Base-by-base conservation (phyloP, 805 yeast genomes). In the Saccharomycopsis javanensis region DNA sequence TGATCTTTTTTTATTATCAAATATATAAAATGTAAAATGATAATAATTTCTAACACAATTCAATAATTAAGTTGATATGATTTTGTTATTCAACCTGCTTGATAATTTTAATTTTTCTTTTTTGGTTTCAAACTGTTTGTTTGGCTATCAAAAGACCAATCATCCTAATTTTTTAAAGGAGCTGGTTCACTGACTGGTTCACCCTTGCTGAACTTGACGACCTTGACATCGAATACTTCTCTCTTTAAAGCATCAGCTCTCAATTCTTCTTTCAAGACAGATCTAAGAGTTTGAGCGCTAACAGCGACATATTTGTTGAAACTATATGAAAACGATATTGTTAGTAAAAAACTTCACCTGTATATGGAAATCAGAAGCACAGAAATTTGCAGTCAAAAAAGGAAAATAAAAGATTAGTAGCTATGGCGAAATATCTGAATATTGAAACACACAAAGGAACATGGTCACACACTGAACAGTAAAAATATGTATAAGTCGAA, bases 241-340 rank as follows among this genome's bases (percentile, higher is more conserved):
- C 95, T 87, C 71, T 78, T 80, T 51, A 74, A 76, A 64, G 85
- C 86, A 61, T 77, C 79, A 62, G 81, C 86, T 72, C 86, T 87
- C 69, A 81, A 72, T 68, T 91, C 96, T 63, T 90, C 83, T 79
- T 92, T 92, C 71, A 92, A 81, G 55, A 97, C 85, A 67, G 79
- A 77, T 78, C 97, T 89, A 66, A 89, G 81, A 62, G 96, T 81
- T 71, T 83, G 83, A 69, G 97, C 96, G 68, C 97, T 88, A 69
- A 92, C 79, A 64, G 96, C 81, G 72, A 91, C 79, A 75, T 92
- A 92, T 72, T 85, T 87, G 86, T 88, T 88, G 78, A 86, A 82
- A 64, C 86, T 80, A 62, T 51, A 51, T 35, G 25, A 4, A 30
- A n/a, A 28, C 3, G 35, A 5, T 13, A 16, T 25, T 28, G 58